These are phyloP conservation scores for Blastocystis sp. DNA, from an alignment of 352 stramenopile genomes.

Conservation along the genomic window DNA sequence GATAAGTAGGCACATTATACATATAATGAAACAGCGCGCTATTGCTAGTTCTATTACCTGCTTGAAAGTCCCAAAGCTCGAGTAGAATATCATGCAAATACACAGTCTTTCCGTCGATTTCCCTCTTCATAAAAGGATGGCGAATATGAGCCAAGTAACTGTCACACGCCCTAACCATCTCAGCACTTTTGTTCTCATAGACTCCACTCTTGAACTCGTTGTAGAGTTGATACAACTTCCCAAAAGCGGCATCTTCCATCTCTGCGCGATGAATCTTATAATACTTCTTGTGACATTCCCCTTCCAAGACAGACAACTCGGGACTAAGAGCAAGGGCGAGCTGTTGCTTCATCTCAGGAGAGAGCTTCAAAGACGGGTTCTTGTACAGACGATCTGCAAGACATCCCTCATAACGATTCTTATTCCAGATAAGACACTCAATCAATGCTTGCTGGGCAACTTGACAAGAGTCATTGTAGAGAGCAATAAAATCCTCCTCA, in stretches of 20 bases:
- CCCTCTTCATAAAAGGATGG: background rate
- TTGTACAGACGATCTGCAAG: conserved; percentile 34
- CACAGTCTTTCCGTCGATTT: background rate
- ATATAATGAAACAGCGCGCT: too few relatives aligned
- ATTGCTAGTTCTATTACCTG: background rate
- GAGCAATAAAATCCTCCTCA: background rate
- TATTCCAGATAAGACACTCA: conserved; percentile 47
- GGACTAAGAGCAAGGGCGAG: background rate
- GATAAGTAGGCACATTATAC: too few relatives aligned
- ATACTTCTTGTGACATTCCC: background rate
- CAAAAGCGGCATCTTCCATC: background rate
- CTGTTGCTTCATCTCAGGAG: background rate
- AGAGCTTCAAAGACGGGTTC: background rate
- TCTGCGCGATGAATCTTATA: background rate
- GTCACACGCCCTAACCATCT: background rate
- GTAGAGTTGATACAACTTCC: background rate
- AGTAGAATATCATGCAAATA: background rate
- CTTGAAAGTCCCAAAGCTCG: background rate
- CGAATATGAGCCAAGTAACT: background rate
- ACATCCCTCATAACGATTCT: background rate
- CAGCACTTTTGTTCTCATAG: background rate
- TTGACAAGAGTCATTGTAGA: background rate
- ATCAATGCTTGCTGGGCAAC: background rate
- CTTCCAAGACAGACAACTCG: background rate
- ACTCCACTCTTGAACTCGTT: background rate